phyloP scores from a whole-genome alignment of 306 rosid species.

The Mucuna pruriens region DNA sequence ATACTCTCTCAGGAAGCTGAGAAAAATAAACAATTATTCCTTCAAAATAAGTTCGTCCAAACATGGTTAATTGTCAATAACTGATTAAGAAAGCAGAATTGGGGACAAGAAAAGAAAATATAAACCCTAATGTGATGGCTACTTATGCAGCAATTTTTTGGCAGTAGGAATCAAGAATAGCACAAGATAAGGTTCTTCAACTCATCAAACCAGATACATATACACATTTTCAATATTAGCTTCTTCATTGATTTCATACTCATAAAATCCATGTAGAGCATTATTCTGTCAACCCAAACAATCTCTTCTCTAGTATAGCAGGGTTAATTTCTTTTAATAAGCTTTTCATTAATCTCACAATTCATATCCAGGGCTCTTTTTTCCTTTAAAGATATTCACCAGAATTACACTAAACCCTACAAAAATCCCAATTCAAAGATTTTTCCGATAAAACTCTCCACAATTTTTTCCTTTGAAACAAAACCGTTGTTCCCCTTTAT shows the following conservation, averaged over 20 bases:
- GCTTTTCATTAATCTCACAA: not conserved
- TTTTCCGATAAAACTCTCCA: not conserved
- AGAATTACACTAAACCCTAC: conserved; percentile 6
- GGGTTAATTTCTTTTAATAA: not conserved
- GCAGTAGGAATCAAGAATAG: not conserved
- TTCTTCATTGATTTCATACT: not conserved
- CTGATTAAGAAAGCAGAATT: not conserved
- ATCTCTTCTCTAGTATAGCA: not conserved
- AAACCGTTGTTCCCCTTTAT: not conserved
- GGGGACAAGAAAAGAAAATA: not conserved
- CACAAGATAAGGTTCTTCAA: conserved; percentile 10
- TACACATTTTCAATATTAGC: not conserved
- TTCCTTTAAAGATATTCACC: not conserved
- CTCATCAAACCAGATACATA: conserved; percentile 13
- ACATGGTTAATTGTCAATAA: not conserved
- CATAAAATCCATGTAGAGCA: not conserved
- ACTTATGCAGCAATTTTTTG: not conserved
- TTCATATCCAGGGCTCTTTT: not conserved
- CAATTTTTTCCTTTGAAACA: not conserved
- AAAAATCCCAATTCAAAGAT: not conserved
- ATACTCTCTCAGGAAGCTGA: not conserved
- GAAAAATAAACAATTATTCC: too few relatives aligned
- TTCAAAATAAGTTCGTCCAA: not conserved
- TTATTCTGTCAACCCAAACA: not conserved
- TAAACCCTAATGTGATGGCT: not conserved